Evolutionary conservation across 2,329 filamentous ascomycete genomes (phyloP), one percentile per base, ranked within the genome.

Genomic region (Aspergillus pseudoterreus): DNA sequence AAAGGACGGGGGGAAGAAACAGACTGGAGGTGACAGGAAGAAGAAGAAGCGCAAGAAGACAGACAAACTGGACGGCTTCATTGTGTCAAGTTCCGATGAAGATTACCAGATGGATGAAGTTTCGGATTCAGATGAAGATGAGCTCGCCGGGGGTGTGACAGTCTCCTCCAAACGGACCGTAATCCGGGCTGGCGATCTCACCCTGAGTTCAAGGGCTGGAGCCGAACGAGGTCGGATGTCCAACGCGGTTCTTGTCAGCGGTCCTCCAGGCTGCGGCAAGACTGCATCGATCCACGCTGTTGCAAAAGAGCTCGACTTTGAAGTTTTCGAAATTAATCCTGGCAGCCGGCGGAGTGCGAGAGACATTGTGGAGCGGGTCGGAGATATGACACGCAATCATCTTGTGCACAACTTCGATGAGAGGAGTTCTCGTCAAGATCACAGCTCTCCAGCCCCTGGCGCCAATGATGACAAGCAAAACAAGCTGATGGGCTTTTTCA

Each of bases 361-460:
- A 67, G 94, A 99, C 63, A 85, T 99, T 44, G 69, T 95, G 32
- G 94, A 99, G 63, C 89, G 83, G 60, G 90, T 99, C 42, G 95
- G 94, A 38, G 91, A 99, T 70, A 97, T 99, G 92, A 94, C 91
- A 4, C 86, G 86, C 55, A 97, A 99, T 62, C 94, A 99, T 70
- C 80, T 96, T 1, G 92, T 99, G 17, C 84, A 85, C 57, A 78
- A 78, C 41, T 47, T 67, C 33, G 54, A 50, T 55, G 68, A 62
- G 43, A 68, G 58, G 9, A n/a, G 43, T 5, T 49, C 54, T n/a
- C 49, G 47, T 49, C 57, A 50, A 55, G 60, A 53, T 17, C 52
- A 41, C 59, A 15, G 73, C 82, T 43, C 76, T 78, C 6, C 82
- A 2, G 72, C 78, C 36, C 75, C 79, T 47, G 84, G 86, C 6